Base-by-base conservation (phyloP, 257 asterid genomes). In the Fraxinus americana region DNA sequence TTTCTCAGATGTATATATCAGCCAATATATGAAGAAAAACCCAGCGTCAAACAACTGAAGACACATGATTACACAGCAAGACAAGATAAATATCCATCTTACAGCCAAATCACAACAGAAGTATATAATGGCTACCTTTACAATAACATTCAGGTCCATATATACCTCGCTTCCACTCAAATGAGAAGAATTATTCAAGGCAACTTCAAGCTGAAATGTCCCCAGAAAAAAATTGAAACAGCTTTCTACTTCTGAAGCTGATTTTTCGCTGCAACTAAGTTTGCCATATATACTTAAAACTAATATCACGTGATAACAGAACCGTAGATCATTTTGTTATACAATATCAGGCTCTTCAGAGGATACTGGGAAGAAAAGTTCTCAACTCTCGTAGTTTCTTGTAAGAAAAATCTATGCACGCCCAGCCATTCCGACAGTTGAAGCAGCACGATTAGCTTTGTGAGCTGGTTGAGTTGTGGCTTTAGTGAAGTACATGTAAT, bases 401-500 rank as follows among this genome's bases (percentile, higher is more conserved):
- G 63, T 12, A 32, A 72, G 73, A 61, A 41, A 59, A 71, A 34
- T 35, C 81, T 85, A 85, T 54, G 87, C 84, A 70, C 73, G 78
- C 39, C 89, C 85, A 21, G 88, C 50, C 90, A 86, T 86, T 67
- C 88, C 90, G n/a, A 87, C 83, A 59, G 23, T 80, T 32, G 88
- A 82, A 76, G 78, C 75, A 34, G 79, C 67, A 66, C 82, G 88
- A 71, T 73, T 80, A 69, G 84, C 6, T 72, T 82, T 87, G 2
- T 21, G 81, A 57, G 87, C 84, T 16, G 88, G 83, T 38, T 87
- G 87, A 74, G 63, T 71, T 23, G 83, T 82, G 36, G 87, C 91
- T 81, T 79, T 87, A 21, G 91, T 88, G 92, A 91, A 90, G 91
- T 91, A 91, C 82, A 91, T 77, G 84, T 91, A 92, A 84, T 86